These are phyloP conservation scores for Claviceps monticola DNA, from an alignment of 2,329 filamentous ascomycete genomes.

Conservation along the genomic window DNA sequence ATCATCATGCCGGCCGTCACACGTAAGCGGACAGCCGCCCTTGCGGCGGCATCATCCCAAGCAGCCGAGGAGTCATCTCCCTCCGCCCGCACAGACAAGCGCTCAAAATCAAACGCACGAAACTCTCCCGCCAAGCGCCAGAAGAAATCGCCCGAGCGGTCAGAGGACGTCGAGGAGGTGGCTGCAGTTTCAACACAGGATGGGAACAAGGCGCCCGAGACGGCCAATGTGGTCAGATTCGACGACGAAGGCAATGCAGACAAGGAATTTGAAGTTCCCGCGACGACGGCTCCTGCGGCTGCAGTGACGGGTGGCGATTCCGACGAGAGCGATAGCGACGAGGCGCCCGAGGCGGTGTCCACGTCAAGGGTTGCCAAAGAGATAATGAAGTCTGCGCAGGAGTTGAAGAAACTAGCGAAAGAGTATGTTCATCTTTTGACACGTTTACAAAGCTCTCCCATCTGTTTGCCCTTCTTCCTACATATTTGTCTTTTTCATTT, in stretches of 20 bases:
- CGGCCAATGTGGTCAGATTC: slow-evolving; percentile 20
- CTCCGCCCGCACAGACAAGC: background rate
- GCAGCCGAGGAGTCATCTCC: too few species aligned
- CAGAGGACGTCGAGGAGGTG: slow-evolving; percentile 18
- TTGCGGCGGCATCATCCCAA: slow-evolving; percentile 6
- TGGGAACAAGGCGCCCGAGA: slow-evolving; percentile 8
- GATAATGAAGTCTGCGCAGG: slow-evolving; percentile 30
- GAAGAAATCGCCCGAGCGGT: slow-evolving; percentile 21
- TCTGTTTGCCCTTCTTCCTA: background rate
- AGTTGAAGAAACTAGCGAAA: slow-evolving; percentile 34
- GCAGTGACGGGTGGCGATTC: slow-evolving; percentile 21
- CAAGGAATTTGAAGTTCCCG: slow-evolving; percentile 3
- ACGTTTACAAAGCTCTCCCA: background rate
- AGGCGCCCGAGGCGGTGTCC: slow-evolving; percentile 45
- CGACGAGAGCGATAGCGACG: slow-evolving; percentile 36
- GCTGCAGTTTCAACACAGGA: background rate
- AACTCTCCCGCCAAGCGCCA: slow-evolving; percentile 6
- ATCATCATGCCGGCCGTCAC: slow-evolving; percentile 10
- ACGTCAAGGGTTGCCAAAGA: slow-evolving; percentile 33
- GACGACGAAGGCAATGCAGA: slow-evolving; percentile 20
- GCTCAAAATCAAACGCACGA: background rate
- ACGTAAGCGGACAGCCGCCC: slow-evolving; percentile 18
- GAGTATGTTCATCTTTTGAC: slow-evolving; percentile 25
- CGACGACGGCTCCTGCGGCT: slow-evolving; percentile 5
- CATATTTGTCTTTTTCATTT: too few species aligned